These are phyloP conservation scores for Saccharomycopsis hybrid DNA, from an alignment of 1,139 yeast species.

Conservation along the genomic window DNA sequence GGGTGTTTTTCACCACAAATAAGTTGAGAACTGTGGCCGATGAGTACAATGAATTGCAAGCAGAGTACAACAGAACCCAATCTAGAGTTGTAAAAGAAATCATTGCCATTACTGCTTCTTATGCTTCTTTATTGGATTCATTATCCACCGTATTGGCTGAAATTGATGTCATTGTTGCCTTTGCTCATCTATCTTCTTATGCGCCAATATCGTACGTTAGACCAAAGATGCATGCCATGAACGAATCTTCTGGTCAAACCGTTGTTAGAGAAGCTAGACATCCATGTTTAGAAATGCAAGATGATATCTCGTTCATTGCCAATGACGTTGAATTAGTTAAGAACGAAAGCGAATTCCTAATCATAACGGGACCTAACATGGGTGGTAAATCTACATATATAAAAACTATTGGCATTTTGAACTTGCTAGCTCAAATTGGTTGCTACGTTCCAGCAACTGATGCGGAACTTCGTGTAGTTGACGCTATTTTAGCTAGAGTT, in stretches of 20 bases:
- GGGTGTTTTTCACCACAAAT: slow-evolving; percentile 79
- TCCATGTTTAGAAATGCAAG: slow-evolving; percentile 90
- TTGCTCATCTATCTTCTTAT: slow-evolving; percentile 78
- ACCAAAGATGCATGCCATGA: slow-evolving; percentile 58
- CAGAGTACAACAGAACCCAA: slow-evolving; percentile 70
- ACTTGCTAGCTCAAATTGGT: slow-evolving; percentile 88
- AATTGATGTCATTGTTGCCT: slow-evolving; percentile 75
- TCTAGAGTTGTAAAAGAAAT: slow-evolving; percentile 75
- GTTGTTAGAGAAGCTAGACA: slow-evolving; percentile 72
- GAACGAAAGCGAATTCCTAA: slow-evolving; percentile 56
- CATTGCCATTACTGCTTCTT: slow-evolving; percentile 70
- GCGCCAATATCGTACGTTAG: slow-evolving; percentile 79
- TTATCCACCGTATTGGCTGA: slow-evolving; percentile 61
- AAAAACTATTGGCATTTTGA: slow-evolving; percentile 84
- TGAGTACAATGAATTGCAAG: slow-evolving; percentile 51
- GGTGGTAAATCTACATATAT: slow-evolving; percentile 97
- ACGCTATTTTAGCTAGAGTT: slow-evolving; percentile 91
- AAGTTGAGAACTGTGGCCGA: slow-evolving; percentile 53
- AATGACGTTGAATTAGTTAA: slow-evolving; percentile 63
- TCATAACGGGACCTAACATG: slow-evolving; percentile 97
- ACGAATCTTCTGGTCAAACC: slow-evolving; percentile 43
- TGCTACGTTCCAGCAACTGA: slow-evolving; percentile 75
- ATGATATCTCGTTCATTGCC: slow-evolving; percentile 78
- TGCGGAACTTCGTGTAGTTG: slow-evolving; percentile 78
- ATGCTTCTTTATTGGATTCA: slow-evolving; percentile 67